Percentiles rank a stretch among this genome's conserved stretches.
phyloP scores from a whole-genome alignment of 2,329 filamentous ascomycete genomes.

The Anthostomella pinea region DNA sequence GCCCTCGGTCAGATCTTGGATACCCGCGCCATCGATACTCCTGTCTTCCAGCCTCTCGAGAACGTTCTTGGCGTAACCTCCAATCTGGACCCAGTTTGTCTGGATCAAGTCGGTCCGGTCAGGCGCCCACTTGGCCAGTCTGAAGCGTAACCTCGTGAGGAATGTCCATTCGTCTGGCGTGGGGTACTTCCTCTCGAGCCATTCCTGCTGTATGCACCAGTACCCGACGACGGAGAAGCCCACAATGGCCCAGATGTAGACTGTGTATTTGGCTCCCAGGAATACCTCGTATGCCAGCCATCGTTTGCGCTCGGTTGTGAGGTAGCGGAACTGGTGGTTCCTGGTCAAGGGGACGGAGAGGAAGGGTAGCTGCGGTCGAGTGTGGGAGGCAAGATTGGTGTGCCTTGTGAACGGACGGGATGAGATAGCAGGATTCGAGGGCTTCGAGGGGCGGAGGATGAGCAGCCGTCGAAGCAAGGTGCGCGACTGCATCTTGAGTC shows the following conservation, averaged over 20 bases:
- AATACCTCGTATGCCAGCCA: slow-evolving; percentile 71
- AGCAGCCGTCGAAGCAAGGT: slow-evolving; percentile 10
- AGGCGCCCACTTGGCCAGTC: slow-evolving; percentile 60
- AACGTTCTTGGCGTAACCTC: slow-evolving; percentile 56
- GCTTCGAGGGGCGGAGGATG: slow-evolving; percentile 6
- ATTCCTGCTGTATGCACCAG: slow-evolving; percentile 69
- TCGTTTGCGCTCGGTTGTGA: slow-evolving; percentile 73
- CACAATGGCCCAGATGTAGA: slow-evolving; percentile 63
- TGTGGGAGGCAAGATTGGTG: slow-evolving; percentile 39
- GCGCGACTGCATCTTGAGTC: slow-evolving; percentile 8
- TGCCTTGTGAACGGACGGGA: slow-evolving; percentile 34
- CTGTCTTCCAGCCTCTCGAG: slow-evolving; percentile 68
- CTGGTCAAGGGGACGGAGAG: slow-evolving; percentile 43
- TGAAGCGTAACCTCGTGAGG: slow-evolving; percentile 64
- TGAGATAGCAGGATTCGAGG: slow-evolving; percentile 1
- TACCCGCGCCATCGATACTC: slow-evolving; percentile 62
- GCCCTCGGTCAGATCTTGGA: slow-evolving; percentile 55
- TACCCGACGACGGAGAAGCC: slow-evolving; percentile 58
- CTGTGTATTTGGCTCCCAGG: slow-evolving; percentile 64
- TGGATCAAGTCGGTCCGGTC: slow-evolving; percentile 51
- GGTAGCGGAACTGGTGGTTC: slow-evolving; percentile 61
- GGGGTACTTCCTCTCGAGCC: slow-evolving; percentile 71
- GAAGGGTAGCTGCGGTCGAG: slow-evolving; percentile 49
- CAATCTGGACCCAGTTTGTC: slow-evolving; percentile 68
- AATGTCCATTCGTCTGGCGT: slow-evolving; percentile 81